These are phyloP conservation scores for Naganishia randhawae DNA, from an alignment of 768 basidiomycete genomes.

Conservation along the genomic window DNA sequence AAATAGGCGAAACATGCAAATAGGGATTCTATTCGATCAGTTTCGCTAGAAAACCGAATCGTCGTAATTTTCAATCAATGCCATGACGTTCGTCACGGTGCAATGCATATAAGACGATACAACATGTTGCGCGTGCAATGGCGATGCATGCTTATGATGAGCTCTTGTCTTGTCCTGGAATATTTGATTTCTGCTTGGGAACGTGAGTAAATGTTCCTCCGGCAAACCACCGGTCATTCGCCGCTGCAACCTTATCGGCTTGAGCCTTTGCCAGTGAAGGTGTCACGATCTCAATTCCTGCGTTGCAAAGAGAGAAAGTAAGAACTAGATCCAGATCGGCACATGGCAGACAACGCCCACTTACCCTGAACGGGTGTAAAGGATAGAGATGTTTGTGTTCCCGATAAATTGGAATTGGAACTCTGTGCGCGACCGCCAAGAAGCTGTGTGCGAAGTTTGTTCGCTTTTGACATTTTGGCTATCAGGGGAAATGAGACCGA, in stretches of 20 bases:
- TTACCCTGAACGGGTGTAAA: constrained; percentile 93
- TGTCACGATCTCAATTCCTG: constrained; percentile 92
- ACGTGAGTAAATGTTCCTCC: constrained; percentile 52
- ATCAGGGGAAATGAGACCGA: neutral
- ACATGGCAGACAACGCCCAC: neutral
- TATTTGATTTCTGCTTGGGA: constrained; percentile 42
- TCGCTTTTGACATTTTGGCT: constrained; percentile 95
- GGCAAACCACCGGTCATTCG: constrained; percentile 95
- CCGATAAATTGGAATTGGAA: constrained; percentile 61
- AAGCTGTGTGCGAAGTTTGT: constrained; percentile 81
- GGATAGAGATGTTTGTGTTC: constrained; percentile 83
- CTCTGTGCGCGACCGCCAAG: constrained; percentile 66
- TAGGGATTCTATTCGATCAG: neutral
- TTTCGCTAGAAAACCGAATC: neutral
- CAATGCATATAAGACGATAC: neutral
- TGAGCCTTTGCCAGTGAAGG: constrained; percentile 62
- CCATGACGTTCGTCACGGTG: neutral
- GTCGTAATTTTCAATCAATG: neutral
- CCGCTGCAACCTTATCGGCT: constrained; percentile 76
- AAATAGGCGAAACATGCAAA: neutral
- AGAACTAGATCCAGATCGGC: neutral
- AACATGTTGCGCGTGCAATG: neutral
- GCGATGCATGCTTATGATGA: neutral
- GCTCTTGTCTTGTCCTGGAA: constrained; percentile 37
- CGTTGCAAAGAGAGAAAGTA: constrained; percentile 8